These are phyloP conservation scores for Pisolithus marmoratus DNA, from an alignment of 768 basidiomycete species.

Conservation along the genomic window DNA sequence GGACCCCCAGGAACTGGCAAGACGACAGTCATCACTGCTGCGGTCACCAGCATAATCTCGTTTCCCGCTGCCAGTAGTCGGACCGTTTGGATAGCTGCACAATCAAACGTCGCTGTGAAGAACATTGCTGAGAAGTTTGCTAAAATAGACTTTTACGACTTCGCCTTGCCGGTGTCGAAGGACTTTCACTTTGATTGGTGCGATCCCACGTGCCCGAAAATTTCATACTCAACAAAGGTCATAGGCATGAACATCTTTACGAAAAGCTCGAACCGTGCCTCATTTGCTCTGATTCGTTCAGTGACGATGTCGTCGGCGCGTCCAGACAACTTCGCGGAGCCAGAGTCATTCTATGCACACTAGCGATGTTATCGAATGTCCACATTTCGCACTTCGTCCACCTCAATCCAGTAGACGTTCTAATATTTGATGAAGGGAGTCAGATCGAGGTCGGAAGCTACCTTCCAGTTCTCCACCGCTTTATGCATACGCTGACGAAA, in stretches of 20 bases:
- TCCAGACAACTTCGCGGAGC: slow-evolving; percentile 29
- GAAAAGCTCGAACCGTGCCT: too few relatives aligned
- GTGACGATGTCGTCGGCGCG: too few relatives aligned
- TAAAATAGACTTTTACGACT: slow-evolving; percentile 24
- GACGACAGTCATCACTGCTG: slow-evolving; percentile 37
- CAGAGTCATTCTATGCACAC: slow-evolving; percentile 40
- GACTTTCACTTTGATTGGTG: slow-evolving; percentile 45
- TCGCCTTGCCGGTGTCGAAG: slow-evolving; percentile 38
- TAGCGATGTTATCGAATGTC: slow-evolving; percentile 39
- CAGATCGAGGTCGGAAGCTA: slow-evolving; percentile 40
- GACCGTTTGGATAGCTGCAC: too few relatives aligned
- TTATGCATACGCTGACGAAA: slow-evolving; percentile 22
- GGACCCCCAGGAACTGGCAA: slow-evolving; percentile 24
- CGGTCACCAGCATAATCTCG: slow-evolving; percentile 31
- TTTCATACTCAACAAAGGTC: not conserved
- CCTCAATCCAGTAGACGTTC: slow-evolving; percentile 28
- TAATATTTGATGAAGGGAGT: slow-evolving; percentile 44
- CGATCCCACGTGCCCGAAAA: slow-evolving; percentile 1
- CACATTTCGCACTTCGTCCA: slow-evolving; percentile 8
- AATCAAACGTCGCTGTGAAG: slow-evolving; percentile 48
- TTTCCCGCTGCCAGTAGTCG: slow-evolving; percentile 44
- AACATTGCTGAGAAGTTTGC: slow-evolving; percentile 44
- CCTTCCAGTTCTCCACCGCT: slow-evolving; percentile 29
- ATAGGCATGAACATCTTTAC: slow-evolving; percentile 50
- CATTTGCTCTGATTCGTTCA: too few relatives aligned